Conservation (phyloP, 2,329 filamentous ascomycete species). For the Magnaporthiopsis rhizophila region DNA sequence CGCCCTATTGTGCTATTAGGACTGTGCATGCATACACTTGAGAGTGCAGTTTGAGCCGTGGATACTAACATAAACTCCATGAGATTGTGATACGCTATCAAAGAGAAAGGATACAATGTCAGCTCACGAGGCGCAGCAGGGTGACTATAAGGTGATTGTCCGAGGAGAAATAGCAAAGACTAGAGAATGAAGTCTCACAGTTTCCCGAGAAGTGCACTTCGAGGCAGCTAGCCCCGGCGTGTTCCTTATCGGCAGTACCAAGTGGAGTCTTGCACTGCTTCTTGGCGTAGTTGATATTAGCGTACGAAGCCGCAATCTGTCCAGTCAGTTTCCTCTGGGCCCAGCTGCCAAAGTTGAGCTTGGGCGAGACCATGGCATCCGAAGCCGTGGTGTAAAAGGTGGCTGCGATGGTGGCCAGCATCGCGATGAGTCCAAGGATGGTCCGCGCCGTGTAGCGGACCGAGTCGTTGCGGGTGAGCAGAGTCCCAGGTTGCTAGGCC, state of each 20-base stretch:
- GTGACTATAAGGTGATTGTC: background rate
- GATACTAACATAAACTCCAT: constrained; percentile 42
- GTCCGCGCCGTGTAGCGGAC: constrained; percentile 57
- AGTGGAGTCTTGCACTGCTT: constrained; percentile 56
- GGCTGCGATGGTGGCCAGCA: constrained; percentile 56
- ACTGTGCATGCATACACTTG: background rate
- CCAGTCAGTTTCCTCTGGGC: constrained; percentile 43
- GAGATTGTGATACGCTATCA: constrained; percentile 57
- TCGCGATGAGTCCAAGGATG: constrained; percentile 53
- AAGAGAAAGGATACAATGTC: background rate
- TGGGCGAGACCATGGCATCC: constrained; percentile 66
- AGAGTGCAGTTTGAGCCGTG: too few relatives aligned
- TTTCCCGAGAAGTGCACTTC: constrained; percentile 63
- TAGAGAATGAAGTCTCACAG: constrained; percentile 22
- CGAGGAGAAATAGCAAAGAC: background rate
- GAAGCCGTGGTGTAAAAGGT: constrained; percentile 72
- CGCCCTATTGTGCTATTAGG: constrained; percentile 21
- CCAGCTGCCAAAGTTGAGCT: constrained; percentile 52
- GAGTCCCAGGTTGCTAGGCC: constrained; percentile 53
- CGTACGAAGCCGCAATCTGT: constrained; percentile 52
- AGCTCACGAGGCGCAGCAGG: constrained; percentile 5
- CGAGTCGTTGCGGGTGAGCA: constrained; percentile 61
- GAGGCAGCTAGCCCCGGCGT: constrained; percentile 50
- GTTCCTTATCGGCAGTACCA: constrained; percentile 26
- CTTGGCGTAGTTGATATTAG: constrained; percentile 50